Conservation (phyloP, 495 filamentous ascomycete species). For the Aspergillus sparsus region DNA sequence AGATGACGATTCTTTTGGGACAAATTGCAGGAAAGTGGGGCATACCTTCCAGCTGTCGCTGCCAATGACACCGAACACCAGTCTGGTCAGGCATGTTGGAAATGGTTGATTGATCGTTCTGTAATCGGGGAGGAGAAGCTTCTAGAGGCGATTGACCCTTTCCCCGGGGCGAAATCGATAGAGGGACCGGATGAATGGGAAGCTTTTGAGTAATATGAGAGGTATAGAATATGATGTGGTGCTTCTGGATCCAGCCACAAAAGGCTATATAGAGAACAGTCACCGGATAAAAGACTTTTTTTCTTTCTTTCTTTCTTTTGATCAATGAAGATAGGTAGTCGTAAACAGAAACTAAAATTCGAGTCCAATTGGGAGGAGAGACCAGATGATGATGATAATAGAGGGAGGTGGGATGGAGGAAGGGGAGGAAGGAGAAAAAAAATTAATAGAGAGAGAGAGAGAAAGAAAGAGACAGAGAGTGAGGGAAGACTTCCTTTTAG, state of each 20-base stretch:
- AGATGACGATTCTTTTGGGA: slow-evolving; percentile 9
- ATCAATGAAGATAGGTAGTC: slow-evolving; percentile 4
- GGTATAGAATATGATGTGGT: not conserved
- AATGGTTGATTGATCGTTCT: slow-evolving; percentile 1
- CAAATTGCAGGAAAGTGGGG: slow-evolving; percentile 29
- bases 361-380: slow-evolving; percentile 16
- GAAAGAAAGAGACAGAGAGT: slow-evolving; percentile 7
- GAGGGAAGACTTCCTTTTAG: slow-evolving; percentile 6
- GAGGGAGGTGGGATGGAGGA: not conserved
- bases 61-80: slow-evolving; percentile 39
- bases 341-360: slow-evolving; percentile 2
- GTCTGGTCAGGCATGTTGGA: slow-evolving; percentile 35
- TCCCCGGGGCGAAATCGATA: not conserved
- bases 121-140: slow-evolving; percentile 13
- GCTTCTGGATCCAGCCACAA: too few relatives aligned
- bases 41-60: slow-evolving; percentile 55
- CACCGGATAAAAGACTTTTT: not conserved
- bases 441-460: not conserved
- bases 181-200: not conserved
- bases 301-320: not conserved
- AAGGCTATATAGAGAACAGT: too few relatives aligned
- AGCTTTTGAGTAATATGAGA: not conserved
- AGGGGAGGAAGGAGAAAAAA: slow-evolving; percentile 23
- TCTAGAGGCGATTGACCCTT: slow-evolving; percentile 3
- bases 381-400: not conserved